phyloP scores from a whole-genome alignment of 345 rosid species.

The Euphorbia peplus region DNA sequence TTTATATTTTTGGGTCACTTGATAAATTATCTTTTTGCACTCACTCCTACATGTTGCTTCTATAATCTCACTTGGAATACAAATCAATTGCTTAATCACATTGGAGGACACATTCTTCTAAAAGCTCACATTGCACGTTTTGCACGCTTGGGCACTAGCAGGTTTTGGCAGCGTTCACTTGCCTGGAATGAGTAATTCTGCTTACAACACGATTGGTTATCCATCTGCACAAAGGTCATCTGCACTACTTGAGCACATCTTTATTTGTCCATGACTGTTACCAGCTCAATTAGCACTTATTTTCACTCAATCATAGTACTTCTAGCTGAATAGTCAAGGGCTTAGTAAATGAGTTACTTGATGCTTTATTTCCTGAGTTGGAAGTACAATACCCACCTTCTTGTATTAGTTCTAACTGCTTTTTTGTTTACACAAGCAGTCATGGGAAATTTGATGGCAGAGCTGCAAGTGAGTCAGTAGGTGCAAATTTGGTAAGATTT shows the following conservation, averaged over 20 bases:
- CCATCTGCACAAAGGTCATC: constrained; percentile 94
- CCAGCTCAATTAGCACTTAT: constrained; percentile 36
- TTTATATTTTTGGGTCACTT: constrained; percentile 7
- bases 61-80: constrained; percentile 30
- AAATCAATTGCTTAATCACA: constrained; percentile 43
- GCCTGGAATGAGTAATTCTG: constrained; percentile 88
- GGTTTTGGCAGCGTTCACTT: constrained; percentile 90
- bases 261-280: constrained; percentile 38
- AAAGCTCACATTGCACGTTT: constrained; percentile 91
- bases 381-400: constrained; percentile 25
- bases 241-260: constrained; percentile 80
- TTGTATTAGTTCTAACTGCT: constrained; percentile 6
- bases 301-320: constrained; percentile 24
- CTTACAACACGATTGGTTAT: constrained; percentile 84
- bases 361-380: constrained; percentile 29
- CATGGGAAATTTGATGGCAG: constrained; percentile 43
- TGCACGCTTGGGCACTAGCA: constrained; percentile 97
- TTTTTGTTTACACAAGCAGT: constrained; percentile 36
- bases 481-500: constrained; percentile 47
- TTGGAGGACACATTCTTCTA: constrained; percentile 50
- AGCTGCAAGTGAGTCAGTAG: constrained; percentile 35
- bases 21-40: constrained; percentile 4
- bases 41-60: constrained; percentile 21
- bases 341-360: constrained; percentile 30
- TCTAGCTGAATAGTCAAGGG: constrained; percentile 38